Base-by-base conservation (phyloP, 2,329 filamentous ascomycete genomes). In the Pestalotiopsis sp. region DNA sequence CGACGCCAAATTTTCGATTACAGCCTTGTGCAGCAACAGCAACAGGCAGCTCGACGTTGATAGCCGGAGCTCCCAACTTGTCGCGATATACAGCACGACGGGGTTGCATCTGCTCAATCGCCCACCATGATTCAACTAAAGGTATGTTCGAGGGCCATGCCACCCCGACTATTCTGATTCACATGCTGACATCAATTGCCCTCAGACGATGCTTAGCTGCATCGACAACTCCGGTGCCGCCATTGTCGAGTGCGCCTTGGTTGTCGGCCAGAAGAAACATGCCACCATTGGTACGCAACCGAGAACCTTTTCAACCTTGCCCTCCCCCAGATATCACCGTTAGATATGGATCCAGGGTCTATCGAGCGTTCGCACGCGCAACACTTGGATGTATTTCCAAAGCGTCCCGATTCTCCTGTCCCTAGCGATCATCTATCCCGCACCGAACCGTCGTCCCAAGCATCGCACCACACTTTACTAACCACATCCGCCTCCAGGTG, bases 151-250 rank as follows among this genome's bases (percentile, higher is more conserved):
- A 23, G 25, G 27, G 57, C n/a, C 17, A 1, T 49, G 56, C 20
- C n/a, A 13, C 13, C 36, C 25, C 11, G 12, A 3, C 2, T 25
- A 31, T 13, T 17, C n/a, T 3, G n/a, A 9, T 9, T 6, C 39
- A 45, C 59, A 59, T 31, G 4, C 56, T 60, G 39, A 52, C 52
- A 13, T 13, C 25, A 63, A 60, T 13, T 67, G 39, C 31, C 57
- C 39, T 41, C 75, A 98, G 96, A 93, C 95, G 80, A 94, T 99
- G 90, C 89, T 99, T 77, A 98, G 96, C 84, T 98, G 96, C 91
- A 98, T 99, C 90, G 96, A 99, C 91, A 99, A 98, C 87, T 98
- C 96, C 73, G 96, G 96, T 80, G 96, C 96, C 75, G 95, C 96
- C 76, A 87, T 99, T 74, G 96, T 98, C 83, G 96, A 99, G 85